phyloP scores from a whole-genome alignment of 805 yeast genomes.

The Candida arabinofermentans region DNA sequence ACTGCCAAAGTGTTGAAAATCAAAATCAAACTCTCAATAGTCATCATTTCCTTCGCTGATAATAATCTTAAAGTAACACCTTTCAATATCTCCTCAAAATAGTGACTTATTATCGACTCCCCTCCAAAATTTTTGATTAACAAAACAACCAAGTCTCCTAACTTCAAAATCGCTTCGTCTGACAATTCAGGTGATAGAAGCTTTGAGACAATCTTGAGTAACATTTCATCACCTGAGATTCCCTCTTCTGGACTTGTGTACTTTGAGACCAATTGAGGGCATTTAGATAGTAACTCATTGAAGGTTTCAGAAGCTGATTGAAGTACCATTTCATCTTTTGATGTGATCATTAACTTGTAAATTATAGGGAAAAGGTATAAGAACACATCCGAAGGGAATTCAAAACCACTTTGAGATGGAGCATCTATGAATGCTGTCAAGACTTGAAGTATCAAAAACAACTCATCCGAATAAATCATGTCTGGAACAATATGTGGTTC shows the following conservation, averaged over 20 bases:
- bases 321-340: conserved; percentile 72
- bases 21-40: conserved; percentile 71
- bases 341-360: conserved; percentile 35
- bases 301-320: conserved; percentile 77
- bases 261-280: conserved; percentile 31
- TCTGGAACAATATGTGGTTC: conserved; percentile 33
- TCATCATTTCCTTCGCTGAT: conserved; percentile 61
- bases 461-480: conserved; percentile 55
- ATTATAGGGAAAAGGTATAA: conserved; percentile 40
- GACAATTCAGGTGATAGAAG: conserved; percentile 66
- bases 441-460: conserved; percentile 55
- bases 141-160: conserved; percentile 47
- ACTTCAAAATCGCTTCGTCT: conserved; percentile 78
- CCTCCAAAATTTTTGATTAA: conserved; percentile 29
- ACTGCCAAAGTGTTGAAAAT: conserved; percentile 72
- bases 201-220: conserved; percentile 63
- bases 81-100: conserved; percentile 55
- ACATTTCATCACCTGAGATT: conserved; percentile 46
- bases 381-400: conserved; percentile 33
- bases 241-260: conserved; percentile 33
- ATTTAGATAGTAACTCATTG: conserved; percentile 49
- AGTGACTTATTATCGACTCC: conserved; percentile 36
- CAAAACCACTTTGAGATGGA: conserved; percentile 26
- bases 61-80: conserved; percentile 70
- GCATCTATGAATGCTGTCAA: conserved; percentile 48